Percentiles rank a stretch among this genome's conserved stretches.
Conservation (phyloP, 257 asterid genomes). For the Lavandula angustifolia region DNA sequence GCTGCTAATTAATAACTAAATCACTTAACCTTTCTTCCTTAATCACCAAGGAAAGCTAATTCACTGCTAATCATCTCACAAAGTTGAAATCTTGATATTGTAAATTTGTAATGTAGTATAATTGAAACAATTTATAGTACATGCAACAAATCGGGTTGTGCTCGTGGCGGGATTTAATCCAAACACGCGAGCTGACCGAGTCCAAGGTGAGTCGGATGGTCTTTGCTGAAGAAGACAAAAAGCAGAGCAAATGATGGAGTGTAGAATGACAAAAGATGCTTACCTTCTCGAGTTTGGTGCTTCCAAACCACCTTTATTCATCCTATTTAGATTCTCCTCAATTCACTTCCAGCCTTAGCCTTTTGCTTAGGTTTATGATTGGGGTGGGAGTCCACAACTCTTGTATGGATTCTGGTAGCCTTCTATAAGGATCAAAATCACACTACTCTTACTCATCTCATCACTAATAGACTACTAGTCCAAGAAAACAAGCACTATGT, state of each 20-base stretch:
- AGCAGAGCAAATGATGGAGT: conserved; percentile 51
- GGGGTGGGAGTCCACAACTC: conserved; percentile 67
- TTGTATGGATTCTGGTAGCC: conserved; percentile 52
- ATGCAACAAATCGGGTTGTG: too few relatives aligned
- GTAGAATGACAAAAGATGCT: conserved; percentile 72
- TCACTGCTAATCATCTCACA: not conserved
- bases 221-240: conserved; percentile 56
- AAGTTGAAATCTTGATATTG: too few relatives aligned
- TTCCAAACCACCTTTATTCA: conserved; percentile 58
- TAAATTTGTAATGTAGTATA: too few relatives aligned
- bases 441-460: not conserved
- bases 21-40: conserved; percentile 45
- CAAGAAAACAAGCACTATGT: conserved; percentile 34
- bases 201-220: conserved; percentile 51
- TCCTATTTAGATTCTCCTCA: conserved; percentile 62
- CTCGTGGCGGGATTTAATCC: too few relatives aligned
- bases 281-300: conserved; percentile 80
- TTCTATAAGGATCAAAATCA: conserved; percentile 29
- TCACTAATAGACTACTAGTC: too few relatives aligned
- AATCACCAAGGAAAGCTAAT: conserved; percentile 53
- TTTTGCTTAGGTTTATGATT: conserved; percentile 45
- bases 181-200: conserved; percentile 28
- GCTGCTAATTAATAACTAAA: conserved; percentile 42
- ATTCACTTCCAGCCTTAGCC: conserved; percentile 46
- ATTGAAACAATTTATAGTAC: too few relatives aligned